phyloP scores from a whole-genome alignment of 768 basidiomycete genomes.

The Pulveroboletus sp. region DNA sequence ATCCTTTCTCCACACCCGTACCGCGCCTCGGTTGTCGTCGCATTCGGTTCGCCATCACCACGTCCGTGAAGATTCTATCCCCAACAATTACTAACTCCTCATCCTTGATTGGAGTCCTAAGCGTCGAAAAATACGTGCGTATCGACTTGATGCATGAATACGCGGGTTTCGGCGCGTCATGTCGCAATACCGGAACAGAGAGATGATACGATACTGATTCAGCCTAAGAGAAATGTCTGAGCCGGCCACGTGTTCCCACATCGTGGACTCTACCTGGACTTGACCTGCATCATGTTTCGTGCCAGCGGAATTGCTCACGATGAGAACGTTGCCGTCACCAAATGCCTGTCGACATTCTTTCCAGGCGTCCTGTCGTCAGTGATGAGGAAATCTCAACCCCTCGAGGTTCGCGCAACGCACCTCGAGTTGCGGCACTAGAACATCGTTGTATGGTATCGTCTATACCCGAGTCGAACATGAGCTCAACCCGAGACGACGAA shows the following conservation, averaged over 20 bases:
- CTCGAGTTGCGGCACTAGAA: slow-evolving; percentile 69
- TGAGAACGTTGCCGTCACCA: slow-evolving; percentile 72
- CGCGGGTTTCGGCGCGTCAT: slow-evolving; percentile 73
- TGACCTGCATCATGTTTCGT: slow-evolving; percentile 71
- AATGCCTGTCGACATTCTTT: slow-evolving; percentile 65
- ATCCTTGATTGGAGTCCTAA: slow-evolving; percentile 50
- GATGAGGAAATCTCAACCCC: neutral
- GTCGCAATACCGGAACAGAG: slow-evolving; percentile 76
- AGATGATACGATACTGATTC: slow-evolving; percentile 81
- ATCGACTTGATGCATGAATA: slow-evolving; percentile 72
- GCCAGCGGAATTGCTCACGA: slow-evolving; percentile 95
- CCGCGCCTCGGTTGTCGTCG: slow-evolving; percentile 3
- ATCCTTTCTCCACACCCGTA: neutral
- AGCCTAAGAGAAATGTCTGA: slow-evolving; percentile 47
- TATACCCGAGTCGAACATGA: slow-evolving; percentile 26
- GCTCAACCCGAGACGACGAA: neutral
- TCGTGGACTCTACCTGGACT: slow-evolving; percentile 59
- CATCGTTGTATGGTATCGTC: slow-evolving; percentile 80
- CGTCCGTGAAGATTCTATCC: slow-evolving; percentile 89
- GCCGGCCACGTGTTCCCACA: neutral
- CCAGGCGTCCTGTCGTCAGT: slow-evolving; percentile 64
- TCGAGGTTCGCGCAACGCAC: slow-evolving; percentile 36
- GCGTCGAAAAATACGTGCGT: slow-evolving; percentile 67
- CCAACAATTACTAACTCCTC: slow-evolving; percentile 80
- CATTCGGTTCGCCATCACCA: slow-evolving; percentile 82